Percentiles rank a stretch among this genome's conserved stretches.
Conservation (phyloP, 2,329 filamentous ascomycete species). For the Periconia macrospinosa region DNA sequence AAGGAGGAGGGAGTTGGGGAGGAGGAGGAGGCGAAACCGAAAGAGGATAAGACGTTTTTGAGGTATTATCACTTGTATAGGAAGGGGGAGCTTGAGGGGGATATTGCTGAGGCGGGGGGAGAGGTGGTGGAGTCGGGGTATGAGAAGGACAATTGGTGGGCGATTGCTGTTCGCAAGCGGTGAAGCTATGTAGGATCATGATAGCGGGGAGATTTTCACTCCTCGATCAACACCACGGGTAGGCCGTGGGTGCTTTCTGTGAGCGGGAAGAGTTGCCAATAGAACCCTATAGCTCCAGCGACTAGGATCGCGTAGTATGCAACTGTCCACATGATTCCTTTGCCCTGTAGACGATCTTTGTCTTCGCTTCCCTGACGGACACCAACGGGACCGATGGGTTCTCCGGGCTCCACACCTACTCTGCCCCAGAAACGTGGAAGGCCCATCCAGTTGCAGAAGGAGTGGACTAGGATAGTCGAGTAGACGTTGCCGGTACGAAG, state of each 20-base stretch:
- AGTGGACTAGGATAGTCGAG: constrained; percentile 75
- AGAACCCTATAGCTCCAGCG: constrained; percentile 72
- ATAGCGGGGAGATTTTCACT: constrained; percentile 3
- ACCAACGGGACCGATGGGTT: constrained; percentile 42
- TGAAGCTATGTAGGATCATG: neutral
- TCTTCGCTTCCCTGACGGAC: constrained; percentile 39
- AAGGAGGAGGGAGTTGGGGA: constrained; percentile 6
- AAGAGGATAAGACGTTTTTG: constrained; percentile 66
- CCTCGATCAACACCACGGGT: constrained; percentile 21
- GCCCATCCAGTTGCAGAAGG: constrained; percentile 92
- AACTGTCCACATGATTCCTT: constrained; percentile 65
- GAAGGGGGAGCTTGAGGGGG: constrained; percentile 81
- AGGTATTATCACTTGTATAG: constrained; percentile 94
- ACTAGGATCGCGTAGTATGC: constrained; percentile 79
- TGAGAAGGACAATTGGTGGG: constrained; percentile 99
- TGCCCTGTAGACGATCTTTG: constrained; percentile 35
- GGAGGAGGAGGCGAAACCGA: constrained; percentile 29
- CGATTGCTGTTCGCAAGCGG: constrained; percentile 55
- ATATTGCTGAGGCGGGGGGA: constrained; percentile 75
- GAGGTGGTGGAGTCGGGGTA: constrained; percentile 79
- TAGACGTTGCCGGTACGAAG: constrained; percentile 81
- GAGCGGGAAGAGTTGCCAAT: constrained; percentile 68
- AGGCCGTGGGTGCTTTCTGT: constrained; percentile 66
- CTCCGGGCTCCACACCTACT: constrained; percentile 58
- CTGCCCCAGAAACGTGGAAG: constrained; percentile 83